Evolutionary conservation across 345 rosid species (phyloP), one percentile per base, ranked within the genome.

Genomic region (Eucalyptus fibrosa): DNA sequence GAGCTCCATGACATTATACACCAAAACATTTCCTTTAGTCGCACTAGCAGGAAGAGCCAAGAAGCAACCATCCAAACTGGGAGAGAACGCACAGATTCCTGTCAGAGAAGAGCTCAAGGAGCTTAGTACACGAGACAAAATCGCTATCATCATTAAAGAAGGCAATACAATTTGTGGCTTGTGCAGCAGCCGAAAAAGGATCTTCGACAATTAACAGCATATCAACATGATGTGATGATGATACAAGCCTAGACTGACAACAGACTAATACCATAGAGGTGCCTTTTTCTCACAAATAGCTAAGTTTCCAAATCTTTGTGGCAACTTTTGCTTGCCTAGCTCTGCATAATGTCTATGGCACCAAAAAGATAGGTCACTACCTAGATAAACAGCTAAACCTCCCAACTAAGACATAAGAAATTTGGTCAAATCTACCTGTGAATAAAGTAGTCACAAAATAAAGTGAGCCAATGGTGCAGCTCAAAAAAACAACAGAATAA

Each of bases 81-180:
- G 96, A 59, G 99, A 97, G 92, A 97, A 96, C 83, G 96, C 99
- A 93, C 95, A 94, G 69, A 97, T 94, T 89, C 99, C 99, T 97
- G 44, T 18, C 14, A 77, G 30, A 77, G 83, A 77, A 77, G 83
- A 77, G 21, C 83, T 77, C 24, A 77, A 77, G 47, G 47, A 23
- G 47, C 45, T 77, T 10, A 77, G 83, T 77, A 40, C 83, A 40
- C 13, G 1, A 77, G 83, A 7, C 83, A 77, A 77, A 77, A 13
- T 40, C 13, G 16, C 47, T 40, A 77, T 77, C 8, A 40, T 77
- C 85, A 77, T 12, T 77, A 6, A 77, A 77, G 30, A 23, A 28
- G 28, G 21, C 47, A 40, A 77, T 77, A 40, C 47, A 77, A 77
- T 40, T 77, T 40, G 47, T 40, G 85, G 30, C 15, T 65, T 21